These are phyloP conservation scores for Colletotrichum sp. DNA, from an alignment of 2,329 filamentous ascomycete genomes.

Conservation along the genomic window DNA sequence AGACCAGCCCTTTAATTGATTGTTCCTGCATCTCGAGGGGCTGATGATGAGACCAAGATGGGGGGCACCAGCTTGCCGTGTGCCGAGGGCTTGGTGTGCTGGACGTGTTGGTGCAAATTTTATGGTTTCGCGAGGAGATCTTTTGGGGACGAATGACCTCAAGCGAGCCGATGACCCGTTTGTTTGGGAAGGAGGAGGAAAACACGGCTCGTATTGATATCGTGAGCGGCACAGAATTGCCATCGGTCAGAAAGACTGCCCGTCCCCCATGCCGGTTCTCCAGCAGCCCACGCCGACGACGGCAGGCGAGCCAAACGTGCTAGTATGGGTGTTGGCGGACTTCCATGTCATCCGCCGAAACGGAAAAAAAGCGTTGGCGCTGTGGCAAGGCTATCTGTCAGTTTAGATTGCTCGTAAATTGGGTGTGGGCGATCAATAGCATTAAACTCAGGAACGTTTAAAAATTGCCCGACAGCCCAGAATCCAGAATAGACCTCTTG, in stretches of 20 bases:
- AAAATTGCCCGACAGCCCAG: neutral
- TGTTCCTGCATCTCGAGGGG: neutral
- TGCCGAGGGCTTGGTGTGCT: neutral
- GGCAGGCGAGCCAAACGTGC: neutral
- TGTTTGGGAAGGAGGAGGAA: neutral
- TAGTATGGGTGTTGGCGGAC: neutral
- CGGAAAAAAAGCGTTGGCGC: neutral
- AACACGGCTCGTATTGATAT: neutral
- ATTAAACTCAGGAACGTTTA: neutral
- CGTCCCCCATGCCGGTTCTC: neutral
- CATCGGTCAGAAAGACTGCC: neutral
- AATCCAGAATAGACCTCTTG: neutral
- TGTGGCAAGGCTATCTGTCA: neutral
- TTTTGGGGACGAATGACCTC: neutral
- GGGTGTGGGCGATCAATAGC: neutral
- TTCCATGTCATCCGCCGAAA: neutral
- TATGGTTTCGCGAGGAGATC: constrained; percentile 1
- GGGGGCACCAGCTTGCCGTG: neutral
- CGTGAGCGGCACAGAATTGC: neutral
- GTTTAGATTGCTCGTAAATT: neutral
- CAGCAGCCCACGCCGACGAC: neutral
- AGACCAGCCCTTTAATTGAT: neutral
- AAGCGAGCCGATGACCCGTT: constrained; percentile 7
- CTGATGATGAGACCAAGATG: neutral
- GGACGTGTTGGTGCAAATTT: neutral